Evolutionary conservation across 1,284 basidiomycete genomes (phyloP).

Genomic region (Clitocybe nebularis): DNA sequence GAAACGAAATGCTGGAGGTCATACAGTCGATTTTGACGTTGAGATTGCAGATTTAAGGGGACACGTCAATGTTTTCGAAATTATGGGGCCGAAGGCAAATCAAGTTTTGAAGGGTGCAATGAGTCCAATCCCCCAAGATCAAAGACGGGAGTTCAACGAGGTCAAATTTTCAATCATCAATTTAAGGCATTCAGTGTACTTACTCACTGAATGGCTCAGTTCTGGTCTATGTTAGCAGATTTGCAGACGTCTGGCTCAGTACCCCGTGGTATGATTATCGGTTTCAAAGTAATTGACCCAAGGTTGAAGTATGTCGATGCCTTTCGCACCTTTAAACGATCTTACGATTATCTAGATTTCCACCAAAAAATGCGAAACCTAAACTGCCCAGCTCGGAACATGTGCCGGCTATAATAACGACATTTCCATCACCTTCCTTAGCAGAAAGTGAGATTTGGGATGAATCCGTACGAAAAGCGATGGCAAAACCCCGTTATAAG

Average conservation of each 20-base stretch:
- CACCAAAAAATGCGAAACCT: constrained; percentile 68
- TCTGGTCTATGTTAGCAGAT: constrained; percentile 61
- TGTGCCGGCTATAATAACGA: constrained; percentile 23
- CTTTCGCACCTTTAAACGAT: background rate
- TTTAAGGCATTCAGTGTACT: background rate
- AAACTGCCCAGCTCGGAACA: constrained; percentile 18
- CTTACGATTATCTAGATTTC: constrained; percentile 51
- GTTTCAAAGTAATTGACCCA: constrained; percentile 78
- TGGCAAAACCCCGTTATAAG: constrained; percentile 66
- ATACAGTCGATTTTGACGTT: constrained; percentile 35
- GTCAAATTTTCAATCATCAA: constrained; percentile 21
- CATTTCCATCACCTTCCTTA: constrained; percentile 55
- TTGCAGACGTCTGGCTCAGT: constrained; percentile 64
- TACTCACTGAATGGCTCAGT: constrained; percentile 37
- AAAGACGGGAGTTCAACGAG: constrained; percentile 56
- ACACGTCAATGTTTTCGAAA: constrained; percentile 77
- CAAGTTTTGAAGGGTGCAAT: constrained; percentile 76
- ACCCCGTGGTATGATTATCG: constrained; percentile 72
- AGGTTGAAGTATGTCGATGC: constrained; percentile 56
- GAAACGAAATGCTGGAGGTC: constrained; percentile 19
- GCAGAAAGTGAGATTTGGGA: constrained; percentile 76
- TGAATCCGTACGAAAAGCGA: constrained; percentile 40
- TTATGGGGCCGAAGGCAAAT: constrained; percentile 81
- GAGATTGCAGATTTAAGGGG: constrained; percentile 69
- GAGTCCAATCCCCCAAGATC: constrained; percentile 49